Evolutionary conservation across 768 basidiomycete genomes (phyloP).

Genomic region (Thelephora ganbajun): DNA sequence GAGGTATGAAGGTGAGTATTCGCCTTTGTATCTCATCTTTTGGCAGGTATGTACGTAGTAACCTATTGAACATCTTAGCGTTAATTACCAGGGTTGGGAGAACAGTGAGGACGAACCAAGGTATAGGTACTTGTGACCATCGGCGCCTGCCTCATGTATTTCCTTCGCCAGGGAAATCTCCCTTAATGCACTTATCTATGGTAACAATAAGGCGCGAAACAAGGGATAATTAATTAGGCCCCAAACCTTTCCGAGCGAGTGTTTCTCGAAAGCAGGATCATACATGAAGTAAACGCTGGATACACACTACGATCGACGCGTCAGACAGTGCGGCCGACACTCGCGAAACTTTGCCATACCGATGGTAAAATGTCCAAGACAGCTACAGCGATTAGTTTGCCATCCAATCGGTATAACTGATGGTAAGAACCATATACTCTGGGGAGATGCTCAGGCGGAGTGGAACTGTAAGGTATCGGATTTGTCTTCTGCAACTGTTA

Average conservation of each 20-base stretch:
- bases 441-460: conserved; percentile 47
- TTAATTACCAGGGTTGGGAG: neutral
- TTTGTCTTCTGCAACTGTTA: conserved; percentile 26
- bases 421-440: conserved; percentile 85
- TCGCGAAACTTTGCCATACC: neutral
- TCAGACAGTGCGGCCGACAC: neutral
- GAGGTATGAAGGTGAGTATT: conserved; percentile 80
- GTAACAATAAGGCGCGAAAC: neutral
- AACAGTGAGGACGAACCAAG: conserved; percentile 48
- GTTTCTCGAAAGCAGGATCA: conserved; percentile 50
- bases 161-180: conserved; percentile 68
- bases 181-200: conserved; percentile 69
- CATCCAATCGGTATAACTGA: conserved; percentile 76
- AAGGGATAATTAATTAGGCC: neutral
- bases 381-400: conserved; percentile 67
- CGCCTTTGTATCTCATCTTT: conserved; percentile 96
- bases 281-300: conserved; percentile 89
- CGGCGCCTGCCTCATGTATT: conserved; percentile 55
- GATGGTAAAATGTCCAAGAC: conserved; percentile 82
- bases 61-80: conserved; percentile 33
- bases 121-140: conserved; percentile 56
- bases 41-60: conserved; percentile 86
- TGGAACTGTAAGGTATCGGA: conserved; percentile 40
- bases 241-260: conserved; percentile 66
- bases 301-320: conserved; percentile 34